Evolutionary conservation across 2,329 filamentous ascomycete genomes (phyloP).

Genomic region (Claviceps sp.): DNA sequence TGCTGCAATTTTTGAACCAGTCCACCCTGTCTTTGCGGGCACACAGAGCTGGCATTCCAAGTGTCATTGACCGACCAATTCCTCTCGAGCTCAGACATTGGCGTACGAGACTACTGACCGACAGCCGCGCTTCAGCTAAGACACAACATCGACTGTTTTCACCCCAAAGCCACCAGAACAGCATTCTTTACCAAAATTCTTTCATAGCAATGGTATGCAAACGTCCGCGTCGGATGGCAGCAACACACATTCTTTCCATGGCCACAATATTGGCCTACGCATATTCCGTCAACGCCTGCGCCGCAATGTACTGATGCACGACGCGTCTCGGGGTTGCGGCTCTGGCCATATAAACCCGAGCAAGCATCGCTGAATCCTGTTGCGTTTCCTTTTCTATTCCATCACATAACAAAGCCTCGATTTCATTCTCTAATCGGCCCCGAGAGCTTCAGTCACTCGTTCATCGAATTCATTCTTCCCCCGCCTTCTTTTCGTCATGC

Average conservation of each 20-base stretch:
- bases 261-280: neutral
- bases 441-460: slow-evolving; percentile 13
- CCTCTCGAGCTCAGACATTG: neutral
- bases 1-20: neutral
- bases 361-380: slow-evolving; percentile 8
- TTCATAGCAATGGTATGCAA: slow-evolving; percentile 1
- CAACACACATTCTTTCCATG: neutral
- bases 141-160: neutral
- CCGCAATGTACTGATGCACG: neutral
- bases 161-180: neutral
- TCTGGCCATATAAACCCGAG: slow-evolving; percentile 16
- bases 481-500: slow-evolving; percentile 14
- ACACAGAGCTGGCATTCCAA: neutral
- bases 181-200: neutral
- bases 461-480: slow-evolving; percentile 9
- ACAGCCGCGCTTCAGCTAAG: neutral
- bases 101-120: neutral
- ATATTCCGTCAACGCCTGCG: neutral
- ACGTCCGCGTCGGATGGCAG: neutral
- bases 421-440: slow-evolving; percentile 14
- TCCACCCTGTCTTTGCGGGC: neutral
- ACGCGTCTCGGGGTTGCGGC: slow-evolving; percentile 1
- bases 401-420: slow-evolving; percentile 17
- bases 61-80: neutral
- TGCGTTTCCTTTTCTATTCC: slow-evolving; percentile 6